These are phyloP conservation scores for Aspergillus hortae DNA, from an alignment of 2,329 filamentous ascomycete species.

Conservation along the genomic window DNA sequence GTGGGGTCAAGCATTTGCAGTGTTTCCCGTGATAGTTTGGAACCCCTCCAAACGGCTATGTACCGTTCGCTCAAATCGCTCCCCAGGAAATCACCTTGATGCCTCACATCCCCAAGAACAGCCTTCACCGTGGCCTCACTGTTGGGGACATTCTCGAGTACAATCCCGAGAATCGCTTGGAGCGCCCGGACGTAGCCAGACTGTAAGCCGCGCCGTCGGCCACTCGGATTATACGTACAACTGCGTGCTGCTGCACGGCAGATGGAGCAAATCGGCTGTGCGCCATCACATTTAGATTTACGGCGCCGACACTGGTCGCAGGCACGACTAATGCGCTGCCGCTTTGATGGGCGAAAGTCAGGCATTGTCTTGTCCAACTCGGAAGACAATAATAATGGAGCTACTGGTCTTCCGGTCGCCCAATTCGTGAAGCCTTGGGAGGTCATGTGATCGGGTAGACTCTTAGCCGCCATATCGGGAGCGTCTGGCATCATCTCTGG, in stretches of 20 bases:
- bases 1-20: too few species aligned
- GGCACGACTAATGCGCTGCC: conserved; percentile 47
- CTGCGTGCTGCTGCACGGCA: conserved; percentile 39
- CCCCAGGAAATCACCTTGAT: neutral
- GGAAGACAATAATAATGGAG: too few species aligned
- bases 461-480: too few species aligned
- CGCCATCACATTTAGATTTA: conserved; percentile 67
- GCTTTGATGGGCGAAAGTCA: neutral
- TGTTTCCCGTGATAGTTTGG: too few species aligned
- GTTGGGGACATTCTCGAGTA: neutral
- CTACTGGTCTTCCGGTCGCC: too few species aligned
- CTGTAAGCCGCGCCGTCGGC: conserved; percentile 26
- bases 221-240: conserved; percentile 17
- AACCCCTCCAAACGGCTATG: neutral
- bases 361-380: too few species aligned
- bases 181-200: neutral
- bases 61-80: neutral
- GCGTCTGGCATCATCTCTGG: too few species aligned
- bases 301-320: conserved; percentile 62
- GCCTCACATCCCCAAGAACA: neutral
- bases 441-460: too few species aligned
- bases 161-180: neutral
- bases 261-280: conserved; percentile 61
- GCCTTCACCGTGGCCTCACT: neutral
- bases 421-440: too few species aligned